Evolutionary conservation across 805 yeast species (phyloP).

Genomic region (Saccharomyces eubayanus): DNA sequence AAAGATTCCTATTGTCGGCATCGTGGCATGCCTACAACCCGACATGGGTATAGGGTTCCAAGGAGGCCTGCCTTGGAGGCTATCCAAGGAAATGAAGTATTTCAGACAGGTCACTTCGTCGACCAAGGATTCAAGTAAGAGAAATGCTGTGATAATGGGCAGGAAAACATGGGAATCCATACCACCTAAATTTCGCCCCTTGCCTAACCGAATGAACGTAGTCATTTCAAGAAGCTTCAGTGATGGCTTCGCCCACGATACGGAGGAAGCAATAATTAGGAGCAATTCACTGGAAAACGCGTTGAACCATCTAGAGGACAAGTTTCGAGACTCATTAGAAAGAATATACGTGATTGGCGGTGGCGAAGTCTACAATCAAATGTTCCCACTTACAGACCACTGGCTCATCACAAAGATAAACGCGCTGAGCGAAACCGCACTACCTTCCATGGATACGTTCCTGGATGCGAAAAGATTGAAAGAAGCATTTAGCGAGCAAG

Average conservation of each 20-base stretch:
- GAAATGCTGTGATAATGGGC: slow-evolving; percentile 90
- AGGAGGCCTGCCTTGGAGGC: slow-evolving; percentile 82
- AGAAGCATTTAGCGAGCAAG: slow-evolving; percentile 17
- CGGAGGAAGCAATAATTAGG: slow-evolving; percentile 5
- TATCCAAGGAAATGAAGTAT: slow-evolving; percentile 76
- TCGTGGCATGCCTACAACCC: slow-evolving; percentile 84
- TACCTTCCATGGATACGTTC: slow-evolving; percentile 62
- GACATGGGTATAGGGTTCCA: slow-evolving; percentile 74
- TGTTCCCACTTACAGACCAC: slow-evolving; percentile 40
- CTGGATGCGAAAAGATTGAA: slow-evolving; percentile 34
- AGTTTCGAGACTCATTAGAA: slow-evolving; percentile 32
- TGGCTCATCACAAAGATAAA: slow-evolving; percentile 64
- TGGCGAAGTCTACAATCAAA: slow-evolving; percentile 67
- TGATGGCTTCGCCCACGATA: slow-evolving; percentile 7
- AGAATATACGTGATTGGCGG: slow-evolving; percentile 86
- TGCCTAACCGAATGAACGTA: slow-evolving; percentile 66
- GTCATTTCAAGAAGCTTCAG: slow-evolving; percentile 50
- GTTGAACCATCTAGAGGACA: not conserved
- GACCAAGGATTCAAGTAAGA: slow-evolving; percentile 29
- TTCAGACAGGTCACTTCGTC: slow-evolving; percentile 65
- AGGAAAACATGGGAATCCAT: slow-evolving; percentile 93
- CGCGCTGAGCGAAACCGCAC: slow-evolving; percentile 20
- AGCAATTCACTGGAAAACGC: slow-evolving; percentile 34
- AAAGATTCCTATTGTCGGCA: slow-evolving; percentile 42
- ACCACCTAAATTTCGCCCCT: slow-evolving; percentile 75